Percentiles rank a stretch among this genome's conserved stretches.
Evolutionary conservation across 2,329 filamentous ascomycete species (phyloP).

Genomic region (Sphaerulina musiva): DNA sequence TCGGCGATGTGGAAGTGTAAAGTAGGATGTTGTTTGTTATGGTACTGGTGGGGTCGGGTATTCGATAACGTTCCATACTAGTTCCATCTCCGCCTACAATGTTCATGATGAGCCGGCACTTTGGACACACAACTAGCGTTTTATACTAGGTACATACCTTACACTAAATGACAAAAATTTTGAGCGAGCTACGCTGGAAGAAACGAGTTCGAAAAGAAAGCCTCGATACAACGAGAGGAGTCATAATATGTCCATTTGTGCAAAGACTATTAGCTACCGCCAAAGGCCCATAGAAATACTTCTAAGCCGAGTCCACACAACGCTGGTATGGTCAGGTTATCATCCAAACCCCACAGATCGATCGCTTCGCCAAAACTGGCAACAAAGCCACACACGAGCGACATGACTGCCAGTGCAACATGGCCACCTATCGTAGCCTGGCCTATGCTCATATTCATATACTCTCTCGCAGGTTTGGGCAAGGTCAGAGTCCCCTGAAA

Average conservation of each 20-base stretch:
- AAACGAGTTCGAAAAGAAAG: no score
- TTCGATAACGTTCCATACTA: no score
- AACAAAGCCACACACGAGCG: constrained; percentile 78
- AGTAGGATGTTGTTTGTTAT: no score
- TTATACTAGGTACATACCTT: no score
- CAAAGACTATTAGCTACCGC: constrained; percentile 12
- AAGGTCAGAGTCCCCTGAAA: constrained; percentile 72
- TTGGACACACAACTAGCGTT: no score
- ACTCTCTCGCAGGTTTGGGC: constrained; percentile 52
- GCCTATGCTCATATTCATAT: constrained; percentile 54
- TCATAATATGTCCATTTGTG: constrained; percentile 2
- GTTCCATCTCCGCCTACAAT: no score
- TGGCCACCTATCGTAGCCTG: constrained; percentile 61
- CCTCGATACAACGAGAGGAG: not conserved
- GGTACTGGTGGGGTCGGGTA: no score
- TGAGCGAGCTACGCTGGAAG: no score
- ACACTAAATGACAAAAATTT: no score
- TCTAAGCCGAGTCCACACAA: constrained; percentile 83
- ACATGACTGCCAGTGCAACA: constrained; percentile 71
- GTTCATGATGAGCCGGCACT: no score
- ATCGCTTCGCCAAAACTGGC: constrained; percentile 85
- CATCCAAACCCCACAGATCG: constrained; percentile 89
- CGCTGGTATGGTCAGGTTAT: constrained; percentile 94
- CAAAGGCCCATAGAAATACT: constrained; percentile 85
- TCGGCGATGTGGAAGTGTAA: no score